Conservation (phyloP, 352 stramenopile genomes). For the Globisporangium nagaii region DNA sequence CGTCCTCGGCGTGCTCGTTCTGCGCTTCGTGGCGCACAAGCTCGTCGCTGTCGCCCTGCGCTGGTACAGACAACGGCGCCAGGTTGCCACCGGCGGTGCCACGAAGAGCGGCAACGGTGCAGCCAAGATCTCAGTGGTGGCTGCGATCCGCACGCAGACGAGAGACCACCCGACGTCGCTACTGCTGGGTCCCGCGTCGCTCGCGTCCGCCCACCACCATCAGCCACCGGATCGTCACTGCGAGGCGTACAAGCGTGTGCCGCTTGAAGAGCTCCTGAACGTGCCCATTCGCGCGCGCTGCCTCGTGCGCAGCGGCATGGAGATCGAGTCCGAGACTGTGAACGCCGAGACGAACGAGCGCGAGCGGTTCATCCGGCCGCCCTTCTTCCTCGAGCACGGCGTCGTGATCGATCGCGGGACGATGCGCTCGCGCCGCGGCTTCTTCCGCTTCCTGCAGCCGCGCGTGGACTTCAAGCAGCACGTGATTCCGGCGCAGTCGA, state of each 20-base stretch:
- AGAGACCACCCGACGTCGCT: constrained; percentile 2
- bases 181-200: background rate
- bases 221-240: background rate
- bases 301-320: constrained; percentile 30
- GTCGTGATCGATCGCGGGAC: constrained; percentile 40
- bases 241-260: constrained; percentile 33
- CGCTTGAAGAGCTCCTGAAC: constrained; percentile 44
- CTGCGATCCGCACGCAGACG: background rate
- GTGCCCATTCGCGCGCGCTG: constrained; percentile 34
- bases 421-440: constrained; percentile 33
- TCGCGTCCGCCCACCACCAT: background rate
- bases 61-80: background rate
- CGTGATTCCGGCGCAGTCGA: constrained; percentile 7
- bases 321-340: constrained; percentile 4
- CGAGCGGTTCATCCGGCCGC: constrained; percentile 29
- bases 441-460: constrained; percentile 28
- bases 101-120: background rate
- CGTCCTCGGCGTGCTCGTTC: constrained; percentile 6
- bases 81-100: background rate
- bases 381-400: constrained; percentile 37
- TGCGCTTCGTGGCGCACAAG: constrained; percentile 12
- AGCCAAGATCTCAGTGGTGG: background rate
- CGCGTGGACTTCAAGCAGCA: constrained; percentile 18
- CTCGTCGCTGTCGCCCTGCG: background rate
- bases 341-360: constrained; percentile 11